Evolutionary conservation across 495 filamentous ascomycete species (phyloP), one percentile per base, ranked within the genome.

Genomic region (Podospora tetraspora): DNA sequence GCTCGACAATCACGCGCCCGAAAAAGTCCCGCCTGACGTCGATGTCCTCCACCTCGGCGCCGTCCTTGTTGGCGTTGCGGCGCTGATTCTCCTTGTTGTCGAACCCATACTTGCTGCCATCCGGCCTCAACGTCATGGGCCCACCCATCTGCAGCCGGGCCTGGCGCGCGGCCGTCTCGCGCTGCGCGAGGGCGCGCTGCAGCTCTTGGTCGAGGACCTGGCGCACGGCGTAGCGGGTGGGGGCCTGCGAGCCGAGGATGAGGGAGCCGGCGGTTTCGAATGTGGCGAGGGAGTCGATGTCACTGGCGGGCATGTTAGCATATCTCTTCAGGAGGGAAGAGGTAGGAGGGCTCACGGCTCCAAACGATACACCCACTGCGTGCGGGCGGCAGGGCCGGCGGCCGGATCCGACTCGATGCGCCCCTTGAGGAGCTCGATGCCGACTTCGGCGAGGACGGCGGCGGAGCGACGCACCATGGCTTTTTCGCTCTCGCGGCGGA

Each of bases 181-280:
- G 89, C 67, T 86, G 79, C 11, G 85, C 74, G 3, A 86, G 83
- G 29, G 88, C 87, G 71, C 90, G 92, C 69, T 87, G 86, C 69
- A 92, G 90, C 75, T 97, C 94, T 72, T 93, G 90, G 71, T 97
- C 92, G 7, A 99, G 83, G 13, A 96, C 94, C 80, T 97, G 94
- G 56, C 95, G 88, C 27, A 98, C 89, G 22, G 93, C 93, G 73
- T 91, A 98, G 57, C 94, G 85, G 0, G 92, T 91, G 1, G 89
- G 91, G n/a, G 83, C 86, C 66, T 85, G 84, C 21, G 79, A 79
- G 59, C 81, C 79, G 5, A 81, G 77, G n/a, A 71, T 77, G 69
- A 78, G 71, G 12, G 81, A 71, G n/a, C 76, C 75, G 21, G 79
- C 85, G 2, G 88, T 89, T 69, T 85, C 84, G 70, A 86, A 91